Evolutionary conservation across 2,329 filamentous ascomycete genomes (phyloP).

Genomic region (Xylogone sp.): DNA sequence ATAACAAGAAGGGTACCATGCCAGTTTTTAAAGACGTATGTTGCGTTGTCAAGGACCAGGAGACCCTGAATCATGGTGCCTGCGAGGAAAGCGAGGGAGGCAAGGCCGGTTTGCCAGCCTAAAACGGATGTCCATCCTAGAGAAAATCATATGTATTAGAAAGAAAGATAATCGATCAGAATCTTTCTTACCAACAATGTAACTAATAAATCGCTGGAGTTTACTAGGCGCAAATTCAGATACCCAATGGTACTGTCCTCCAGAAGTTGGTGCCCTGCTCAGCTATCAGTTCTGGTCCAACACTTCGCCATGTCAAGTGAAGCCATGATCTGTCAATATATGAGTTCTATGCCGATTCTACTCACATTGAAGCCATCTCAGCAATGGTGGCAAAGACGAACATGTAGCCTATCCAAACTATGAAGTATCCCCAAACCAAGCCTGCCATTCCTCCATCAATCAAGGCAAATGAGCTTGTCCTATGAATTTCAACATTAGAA

Average conservation of each 20-base stretch:
- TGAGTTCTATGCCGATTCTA: not conserved
- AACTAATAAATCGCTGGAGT: slow-evolving; percentile 49
- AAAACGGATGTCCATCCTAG: slow-evolving; percentile 41
- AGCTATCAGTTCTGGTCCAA: slow-evolving; percentile 1
- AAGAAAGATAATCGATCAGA: not conserved
- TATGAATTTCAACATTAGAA: slow-evolving; percentile 22
- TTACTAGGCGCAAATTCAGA: slow-evolving; percentile 38
- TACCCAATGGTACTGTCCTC: slow-evolving; percentile 54
- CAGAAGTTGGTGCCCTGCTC: slow-evolving; percentile 45
- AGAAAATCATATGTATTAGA: not conserved
- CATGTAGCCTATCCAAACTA: slow-evolving; percentile 24
- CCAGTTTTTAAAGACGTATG: slow-evolving; percentile 32
- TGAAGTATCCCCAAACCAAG: slow-evolving; percentile 34
- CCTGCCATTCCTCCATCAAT: slow-evolving; percentile 25
- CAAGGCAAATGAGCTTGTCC: slow-evolving; percentile 24
- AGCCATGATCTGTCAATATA: not conserved
- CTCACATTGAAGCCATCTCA: slow-evolving; percentile 23
- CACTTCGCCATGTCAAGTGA: not conserved
- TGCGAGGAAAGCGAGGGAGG: slow-evolving; percentile 35
- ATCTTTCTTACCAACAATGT: slow-evolving; percentile 37
- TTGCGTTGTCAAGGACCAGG: slow-evolving; percentile 26
- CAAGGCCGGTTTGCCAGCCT: slow-evolving; percentile 40
- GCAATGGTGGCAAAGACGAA: slow-evolving; percentile 15
- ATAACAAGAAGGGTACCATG: slow-evolving; percentile 38
- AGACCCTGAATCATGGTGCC: slow-evolving; percentile 42